Evolutionary conservation across 768 basidiomycete species (phyloP).

Genomic region (Crassisporium funariophilum): DNA sequence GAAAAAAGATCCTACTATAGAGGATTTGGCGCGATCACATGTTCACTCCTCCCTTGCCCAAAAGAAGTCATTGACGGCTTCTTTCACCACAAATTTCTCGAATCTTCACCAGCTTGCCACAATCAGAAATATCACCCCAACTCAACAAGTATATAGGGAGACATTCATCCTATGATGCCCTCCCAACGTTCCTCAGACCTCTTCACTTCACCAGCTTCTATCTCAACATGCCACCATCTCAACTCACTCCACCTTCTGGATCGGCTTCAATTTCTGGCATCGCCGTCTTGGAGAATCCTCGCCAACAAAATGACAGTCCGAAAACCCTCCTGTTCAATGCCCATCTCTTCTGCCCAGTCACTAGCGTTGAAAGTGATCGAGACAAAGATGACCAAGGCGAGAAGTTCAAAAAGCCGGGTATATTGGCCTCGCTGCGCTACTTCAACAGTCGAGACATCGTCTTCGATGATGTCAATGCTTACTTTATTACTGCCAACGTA

Average conservation of each 20-base stretch:
- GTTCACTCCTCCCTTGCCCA: too few relatives aligned
- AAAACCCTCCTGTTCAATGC: slow-evolving; percentile 8
- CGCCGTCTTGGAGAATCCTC: slow-evolving; percentile 8
- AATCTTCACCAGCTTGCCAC: too few relatives aligned
- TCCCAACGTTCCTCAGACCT: too few relatives aligned
- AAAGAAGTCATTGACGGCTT: not conserved
- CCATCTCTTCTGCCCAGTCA: slow-evolving; percentile 2
- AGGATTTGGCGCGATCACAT: not conserved
- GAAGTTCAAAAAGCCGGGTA: not conserved
- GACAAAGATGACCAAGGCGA: not conserved
- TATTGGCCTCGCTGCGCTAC: slow-evolving; percentile 3
- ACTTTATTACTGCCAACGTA: slow-evolving; percentile 11
- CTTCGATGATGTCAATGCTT: slow-evolving; percentile 2
- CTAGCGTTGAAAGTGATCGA: too few relatives aligned
- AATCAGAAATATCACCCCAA: too few relatives aligned
- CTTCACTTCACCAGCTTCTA: not conserved
- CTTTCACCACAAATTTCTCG: not conserved
- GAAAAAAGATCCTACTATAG: too few relatives aligned
- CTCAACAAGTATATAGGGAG: too few relatives aligned
- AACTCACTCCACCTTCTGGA: slow-evolving; percentile 2
- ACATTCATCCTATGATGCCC: too few relatives aligned
- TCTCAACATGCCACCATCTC: not conserved
- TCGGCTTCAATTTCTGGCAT: slow-evolving; percentile 2
- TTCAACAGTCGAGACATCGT: slow-evolving; percentile 1
- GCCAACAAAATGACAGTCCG: not conserved